Percentiles rank a stretch among this genome's conserved stretches.
Evolutionary conservation across 768 basidiomycete species (phyloP).

Genomic region (Mycena latifolia): DNA sequence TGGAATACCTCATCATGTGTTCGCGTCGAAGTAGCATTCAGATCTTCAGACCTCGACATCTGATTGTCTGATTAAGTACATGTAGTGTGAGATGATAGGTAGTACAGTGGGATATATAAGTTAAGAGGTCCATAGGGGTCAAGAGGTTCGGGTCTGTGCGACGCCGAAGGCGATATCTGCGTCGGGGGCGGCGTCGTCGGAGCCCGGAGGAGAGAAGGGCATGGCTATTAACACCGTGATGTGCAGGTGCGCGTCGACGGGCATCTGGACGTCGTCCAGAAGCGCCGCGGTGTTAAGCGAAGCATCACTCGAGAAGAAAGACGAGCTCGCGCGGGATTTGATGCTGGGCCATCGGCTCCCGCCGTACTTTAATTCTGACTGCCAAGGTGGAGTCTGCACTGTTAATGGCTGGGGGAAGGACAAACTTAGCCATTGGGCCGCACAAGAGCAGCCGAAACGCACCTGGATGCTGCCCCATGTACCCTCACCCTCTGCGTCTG

Average conservation of each 20-base stretch:
- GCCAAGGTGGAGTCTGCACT: conserved; percentile 2
- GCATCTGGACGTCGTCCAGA: not conserved
- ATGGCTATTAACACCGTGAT: conserved; percentile 24
- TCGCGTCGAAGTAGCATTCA: no score
- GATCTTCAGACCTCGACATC: no score
- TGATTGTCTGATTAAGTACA: no score
- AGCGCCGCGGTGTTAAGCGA: not conserved
- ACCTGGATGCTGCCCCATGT: conserved; percentile 21
- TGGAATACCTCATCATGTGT: no score
- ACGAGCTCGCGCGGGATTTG: not conserved
- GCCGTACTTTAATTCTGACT: not conserved
- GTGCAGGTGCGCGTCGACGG: conserved; percentile 9
- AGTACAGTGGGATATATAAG: not conserved
- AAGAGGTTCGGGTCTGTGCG: not conserved
- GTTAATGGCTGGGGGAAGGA: conserved; percentile 11
- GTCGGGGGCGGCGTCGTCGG: not conserved
- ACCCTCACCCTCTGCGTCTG: not conserved
- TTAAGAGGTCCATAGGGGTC: not conserved
- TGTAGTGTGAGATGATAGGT: no score
- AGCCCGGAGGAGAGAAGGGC: conserved; percentile 7
- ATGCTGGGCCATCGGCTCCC: not conserved
- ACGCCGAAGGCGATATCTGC: conserved; percentile 11
- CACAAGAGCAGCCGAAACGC: not conserved
- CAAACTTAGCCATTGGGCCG: not conserved
- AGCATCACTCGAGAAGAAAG: not conserved